Evolutionary conservation across 805 yeast species (phyloP).

Genomic region (Wickerhamomyces bovis): DNA sequence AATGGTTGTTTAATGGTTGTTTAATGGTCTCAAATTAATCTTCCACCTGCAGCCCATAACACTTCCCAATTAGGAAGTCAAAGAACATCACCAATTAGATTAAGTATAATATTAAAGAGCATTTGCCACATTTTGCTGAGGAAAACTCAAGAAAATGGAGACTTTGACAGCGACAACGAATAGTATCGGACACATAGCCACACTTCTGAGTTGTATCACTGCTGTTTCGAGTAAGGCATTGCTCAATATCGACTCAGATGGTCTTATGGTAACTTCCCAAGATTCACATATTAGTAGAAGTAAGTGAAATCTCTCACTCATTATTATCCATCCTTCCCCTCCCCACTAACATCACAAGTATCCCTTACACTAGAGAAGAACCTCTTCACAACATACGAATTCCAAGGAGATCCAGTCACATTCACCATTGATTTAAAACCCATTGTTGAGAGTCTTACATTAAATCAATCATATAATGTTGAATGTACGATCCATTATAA

Average conservation of each 20-base stretch:
- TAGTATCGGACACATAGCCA: conserved; percentile 39
- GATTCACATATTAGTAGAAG: conserved; percentile 32
- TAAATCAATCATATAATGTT: conserved; percentile 27
- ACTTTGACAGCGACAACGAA: conserved; percentile 37
- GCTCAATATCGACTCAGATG: conserved; percentile 42
- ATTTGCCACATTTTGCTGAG: too few species aligned
- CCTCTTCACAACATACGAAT: conserved; percentile 30
- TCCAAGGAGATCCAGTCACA: conserved; percentile 17
- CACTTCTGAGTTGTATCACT: conserved; percentile 37
- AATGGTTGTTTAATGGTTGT: neutral
- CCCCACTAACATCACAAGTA: neutral
- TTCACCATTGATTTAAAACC: conserved; percentile 40
- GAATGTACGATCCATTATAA: conserved; percentile 47
- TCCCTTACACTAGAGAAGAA: conserved; percentile 30
- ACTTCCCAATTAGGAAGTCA: conserved; percentile 2
- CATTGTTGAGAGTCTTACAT: conserved; percentile 44
- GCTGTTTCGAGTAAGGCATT: conserved; percentile 35
- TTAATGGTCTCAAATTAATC: too few species aligned
- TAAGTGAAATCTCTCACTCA: conserved; percentile 1
- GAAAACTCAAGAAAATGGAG: neutral
- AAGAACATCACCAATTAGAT: too few species aligned
- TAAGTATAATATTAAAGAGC: too few species aligned
- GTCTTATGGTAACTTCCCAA: conserved; percentile 44
- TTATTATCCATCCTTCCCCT: too few species aligned
- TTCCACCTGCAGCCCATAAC: neutral